phyloP scores from a whole-genome alignment of 257 asterid genomes.

The Solanum appendiculatum region DNA sequence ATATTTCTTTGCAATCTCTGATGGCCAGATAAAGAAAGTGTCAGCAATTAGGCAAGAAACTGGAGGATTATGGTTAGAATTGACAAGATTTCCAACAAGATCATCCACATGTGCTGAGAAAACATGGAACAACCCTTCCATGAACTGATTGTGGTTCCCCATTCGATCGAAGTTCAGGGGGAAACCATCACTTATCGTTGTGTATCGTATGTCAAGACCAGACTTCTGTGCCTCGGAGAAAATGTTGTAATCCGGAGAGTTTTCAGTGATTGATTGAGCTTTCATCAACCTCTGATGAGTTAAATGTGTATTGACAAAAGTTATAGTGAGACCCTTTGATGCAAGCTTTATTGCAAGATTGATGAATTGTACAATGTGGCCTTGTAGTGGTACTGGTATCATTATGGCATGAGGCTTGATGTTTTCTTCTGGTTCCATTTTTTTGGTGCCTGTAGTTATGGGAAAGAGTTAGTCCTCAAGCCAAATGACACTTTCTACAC shows the following conservation, averaged over 20 bases:
- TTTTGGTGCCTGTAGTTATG: background rate
- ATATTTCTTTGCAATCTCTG: constrained; percentile 29
- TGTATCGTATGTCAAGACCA: constrained; percentile 56
- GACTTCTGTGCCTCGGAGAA: constrained; percentile 32
- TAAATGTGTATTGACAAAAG: constrained; percentile 19
- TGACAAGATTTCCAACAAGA: constrained; percentile 11
- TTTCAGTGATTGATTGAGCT: background rate
- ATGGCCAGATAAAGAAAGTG: constrained; percentile 33
- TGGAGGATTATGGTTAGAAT: background rate
- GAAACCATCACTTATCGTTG: constrained; percentile 43
- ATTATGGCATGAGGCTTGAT: constrained; percentile 13
- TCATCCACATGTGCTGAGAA: constrained; percentile 35
- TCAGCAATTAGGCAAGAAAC: constrained; percentile 35
- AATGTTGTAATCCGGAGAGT: constrained; percentile 5
- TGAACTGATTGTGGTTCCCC: constrained; percentile 2
- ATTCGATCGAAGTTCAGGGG: constrained; percentile 29
- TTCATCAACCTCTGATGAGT: constrained; percentile 13
- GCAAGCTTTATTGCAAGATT: constrained; percentile 25
- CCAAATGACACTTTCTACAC: background rate
- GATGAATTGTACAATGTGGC: constrained; percentile 23
- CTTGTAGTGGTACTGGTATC: constrained; percentile 24
- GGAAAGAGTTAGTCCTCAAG: background rate
- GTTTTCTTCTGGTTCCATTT: background rate
- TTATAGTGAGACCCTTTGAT: constrained; percentile 20
- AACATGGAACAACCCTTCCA: constrained; percentile 3